These are phyloP conservation scores for Discostella stelligeroides DNA, from an alignment of 108 stramenopile species.

Conservation along the genomic window DNA sequence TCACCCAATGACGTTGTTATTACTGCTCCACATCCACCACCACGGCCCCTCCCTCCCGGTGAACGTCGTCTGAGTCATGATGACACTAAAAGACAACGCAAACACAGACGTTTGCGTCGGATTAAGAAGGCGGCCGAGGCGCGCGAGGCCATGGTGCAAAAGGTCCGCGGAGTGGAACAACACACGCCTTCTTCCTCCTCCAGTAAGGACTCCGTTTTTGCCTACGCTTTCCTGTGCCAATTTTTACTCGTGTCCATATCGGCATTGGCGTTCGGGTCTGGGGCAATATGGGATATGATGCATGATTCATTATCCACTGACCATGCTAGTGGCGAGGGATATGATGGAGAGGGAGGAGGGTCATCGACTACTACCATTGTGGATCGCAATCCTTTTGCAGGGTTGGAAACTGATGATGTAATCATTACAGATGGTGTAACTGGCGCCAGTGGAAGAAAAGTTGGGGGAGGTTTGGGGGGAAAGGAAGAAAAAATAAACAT, in stretches of 20 bases:
- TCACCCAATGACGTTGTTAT: not conserved
- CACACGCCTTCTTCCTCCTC: not conserved
- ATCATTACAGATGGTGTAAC: conserved; percentile 16
- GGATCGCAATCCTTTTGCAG: conserved; percentile 47
- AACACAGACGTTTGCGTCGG: conserved; percentile 21
- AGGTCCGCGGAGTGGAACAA: conserved; percentile 25
- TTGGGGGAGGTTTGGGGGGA: not conserved
- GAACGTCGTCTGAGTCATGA: not conserved
- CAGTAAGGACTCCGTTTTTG: conserved; percentile 24
- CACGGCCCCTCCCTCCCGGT: too few relatives aligned
- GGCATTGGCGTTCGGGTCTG: conserved; percentile 33
- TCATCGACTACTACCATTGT: not conserved
- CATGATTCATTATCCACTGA: not conserved
- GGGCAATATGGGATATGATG: conserved; percentile 25
- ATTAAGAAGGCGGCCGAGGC: conserved; percentile 43
- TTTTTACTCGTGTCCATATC: conserved; percentile 24
- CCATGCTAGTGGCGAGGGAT: not conserved
- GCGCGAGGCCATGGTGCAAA: conserved; percentile 35
- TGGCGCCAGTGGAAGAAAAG: not conserved
- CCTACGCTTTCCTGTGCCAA: conserved; percentile 23
- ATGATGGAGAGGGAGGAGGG: not conserved
- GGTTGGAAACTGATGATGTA: conserved; percentile 40
- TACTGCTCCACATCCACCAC: too few relatives aligned
- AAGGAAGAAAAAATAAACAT: not conserved
- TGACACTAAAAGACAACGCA: conserved; percentile 6